phyloP scores from a whole-genome alignment of 2,329 filamentous ascomycete genomes.

The Botrytis fabae region DNA sequence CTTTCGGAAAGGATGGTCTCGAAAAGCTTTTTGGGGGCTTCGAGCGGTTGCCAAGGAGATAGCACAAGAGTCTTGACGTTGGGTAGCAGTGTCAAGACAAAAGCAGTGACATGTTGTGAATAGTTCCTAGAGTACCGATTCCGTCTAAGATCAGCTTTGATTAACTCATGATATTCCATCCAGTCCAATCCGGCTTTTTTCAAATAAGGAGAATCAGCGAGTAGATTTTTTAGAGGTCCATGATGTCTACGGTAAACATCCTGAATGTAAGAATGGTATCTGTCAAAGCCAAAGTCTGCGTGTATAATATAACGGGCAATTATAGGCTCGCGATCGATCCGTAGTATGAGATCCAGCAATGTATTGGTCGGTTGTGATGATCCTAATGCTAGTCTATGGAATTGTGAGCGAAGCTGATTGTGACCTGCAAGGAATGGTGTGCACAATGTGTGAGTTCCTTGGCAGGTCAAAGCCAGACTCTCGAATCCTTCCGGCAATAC shows the following conservation, averaged over 20 bases:
- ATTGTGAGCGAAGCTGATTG: neutral
- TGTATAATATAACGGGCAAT: neutral
- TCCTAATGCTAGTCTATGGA: neutral
- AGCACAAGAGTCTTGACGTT: neutral
- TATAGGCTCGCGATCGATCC: neutral
- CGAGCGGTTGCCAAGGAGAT: neutral
- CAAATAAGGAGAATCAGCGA: neutral
- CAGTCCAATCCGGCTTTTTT: neutral
- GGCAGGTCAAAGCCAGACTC: conserved; percentile 1
- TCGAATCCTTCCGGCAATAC: neutral
- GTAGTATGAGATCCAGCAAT: neutral
- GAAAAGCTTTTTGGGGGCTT: neutral
- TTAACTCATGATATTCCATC: neutral
- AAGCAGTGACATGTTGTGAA: neutral
- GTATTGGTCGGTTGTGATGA: neutral
- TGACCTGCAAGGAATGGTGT: neutral
- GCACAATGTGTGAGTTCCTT: neutral
- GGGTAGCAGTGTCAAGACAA: neutral
- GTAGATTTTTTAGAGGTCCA: neutral
- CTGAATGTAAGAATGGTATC: neutral
- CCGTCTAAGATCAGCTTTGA: neutral
- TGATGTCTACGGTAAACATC: neutral
- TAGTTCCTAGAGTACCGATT: neutral
- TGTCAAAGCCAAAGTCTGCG: neutral
- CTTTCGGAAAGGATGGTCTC: neutral